Base-by-base conservation (phyloP, 139 green algal species). In the Volvox africanus region DNA sequence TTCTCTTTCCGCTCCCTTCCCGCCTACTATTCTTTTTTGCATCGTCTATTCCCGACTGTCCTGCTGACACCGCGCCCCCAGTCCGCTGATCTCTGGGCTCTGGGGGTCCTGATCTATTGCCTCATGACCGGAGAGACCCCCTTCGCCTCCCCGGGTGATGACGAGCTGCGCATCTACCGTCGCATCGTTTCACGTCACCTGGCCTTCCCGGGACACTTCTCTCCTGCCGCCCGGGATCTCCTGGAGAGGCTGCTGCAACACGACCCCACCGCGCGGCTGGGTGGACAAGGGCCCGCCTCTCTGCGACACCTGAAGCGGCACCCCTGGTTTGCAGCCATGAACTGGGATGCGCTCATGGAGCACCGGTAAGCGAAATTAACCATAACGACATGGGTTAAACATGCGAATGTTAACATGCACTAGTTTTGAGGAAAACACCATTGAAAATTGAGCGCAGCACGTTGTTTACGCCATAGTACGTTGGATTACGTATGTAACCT, bases 51-150 rank as follows among this genome's bases (percentile, higher is more conserved):
- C 44, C 44, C 44, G 44, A 55, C 9, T 55, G 44, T 9, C 44
- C 5, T 9, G 44, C 44, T 55, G 44, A 55, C 44, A 55, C 61
- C 83, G 2, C 88, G 88, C 71, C 76, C 69, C 22, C 37, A 91
- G 28, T 86, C 94, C 26, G 96, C 91, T 6, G 96, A 98, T 81
- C 93, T 93, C 79, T 98, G 96, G 96, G 90, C 94, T 1, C 93
- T 98, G 33, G 96, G 96, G 0, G 95, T 97, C 61, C 92, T 97
- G 17, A 91, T 97, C 44, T 97, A 95, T 90, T 93, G 94, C 86
- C 92, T 98, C 71, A 89, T 97, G 35, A 79, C 88, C 14, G 96
- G 96, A 20, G 36, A 92, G 55, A 93, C 93, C 3, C 94, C 93
- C 5, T 95, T 95, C 92, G 21, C 90, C 84, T 73, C 86, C 35